Percentiles rank a stretch among this genome's conserved stretches.
These are phyloP conservation scores for Cicer yamashitae DNA, from an alignment of 306 rosid species.

Conservation along the genomic window DNA sequence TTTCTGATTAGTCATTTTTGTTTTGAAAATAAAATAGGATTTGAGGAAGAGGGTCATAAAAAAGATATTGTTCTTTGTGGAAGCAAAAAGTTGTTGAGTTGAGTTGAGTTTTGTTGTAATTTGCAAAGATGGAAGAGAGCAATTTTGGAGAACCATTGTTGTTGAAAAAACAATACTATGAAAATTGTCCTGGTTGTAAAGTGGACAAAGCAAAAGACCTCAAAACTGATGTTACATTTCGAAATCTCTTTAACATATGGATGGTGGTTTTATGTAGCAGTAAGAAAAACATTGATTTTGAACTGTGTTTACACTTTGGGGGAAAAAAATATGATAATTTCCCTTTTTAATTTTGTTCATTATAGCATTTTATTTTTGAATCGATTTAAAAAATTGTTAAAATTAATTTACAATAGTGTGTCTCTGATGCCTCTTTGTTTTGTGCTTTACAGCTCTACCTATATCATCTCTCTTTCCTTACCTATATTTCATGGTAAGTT, in stretches of 20 bases:
- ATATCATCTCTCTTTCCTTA: constrained; percentile 51
- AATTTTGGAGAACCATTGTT: constrained; percentile 47
- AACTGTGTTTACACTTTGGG: neutral
- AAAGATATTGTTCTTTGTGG: neutral
- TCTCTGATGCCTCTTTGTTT: neutral
- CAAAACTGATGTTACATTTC: constrained; percentile 53
- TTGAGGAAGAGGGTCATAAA: neutral
- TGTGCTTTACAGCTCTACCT: constrained; percentile 47
- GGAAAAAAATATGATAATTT: neutral
- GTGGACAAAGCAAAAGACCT: constrained; percentile 58
- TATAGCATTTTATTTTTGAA: too few relatives aligned
- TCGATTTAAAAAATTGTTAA: too few relatives aligned
- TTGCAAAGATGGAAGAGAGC: constrained; percentile 51
- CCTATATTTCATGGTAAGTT: constrained; percentile 51
- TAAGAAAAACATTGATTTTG: constrained; percentile 22
- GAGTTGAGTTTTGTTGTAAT: neutral
- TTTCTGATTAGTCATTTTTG: constrained; percentile 2
- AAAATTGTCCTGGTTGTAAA: constrained; percentile 78
- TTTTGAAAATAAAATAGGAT: neutral
- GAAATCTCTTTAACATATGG: constrained; percentile 56
- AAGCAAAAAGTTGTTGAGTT: neutral
- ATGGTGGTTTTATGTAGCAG: constrained; percentile 58
- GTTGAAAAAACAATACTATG: constrained; percentile 61
- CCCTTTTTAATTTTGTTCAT: neutral
- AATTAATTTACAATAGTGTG: too few relatives aligned